phyloP scores from a whole-genome alignment of 1,139 yeast genomes.

The Lodderomyces beijingensis region DNA sequence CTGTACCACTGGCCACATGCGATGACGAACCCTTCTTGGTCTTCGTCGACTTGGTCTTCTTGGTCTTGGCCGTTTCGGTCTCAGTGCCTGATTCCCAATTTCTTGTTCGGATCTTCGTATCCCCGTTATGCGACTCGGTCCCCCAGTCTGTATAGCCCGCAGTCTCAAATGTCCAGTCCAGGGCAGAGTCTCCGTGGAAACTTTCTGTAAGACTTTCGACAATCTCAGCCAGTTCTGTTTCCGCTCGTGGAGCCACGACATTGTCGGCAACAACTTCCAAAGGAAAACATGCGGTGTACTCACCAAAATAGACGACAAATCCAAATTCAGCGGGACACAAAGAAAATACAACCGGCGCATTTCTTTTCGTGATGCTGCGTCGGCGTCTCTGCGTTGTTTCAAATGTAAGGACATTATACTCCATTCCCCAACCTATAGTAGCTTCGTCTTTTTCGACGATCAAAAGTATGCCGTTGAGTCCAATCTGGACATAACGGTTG shows the following conservation, averaged over 20 bases:
- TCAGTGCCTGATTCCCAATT: too few relatives aligned
- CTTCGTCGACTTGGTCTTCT: too few relatives aligned
- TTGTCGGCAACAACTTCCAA: conserved; percentile 6
- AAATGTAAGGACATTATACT: conserved; percentile 23
- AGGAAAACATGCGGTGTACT: conserved; percentile 10
- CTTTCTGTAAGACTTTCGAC: too few relatives aligned
- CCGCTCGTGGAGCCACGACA: background rate
- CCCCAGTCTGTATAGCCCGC: too few relatives aligned
- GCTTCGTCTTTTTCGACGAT: conserved; percentile 16
- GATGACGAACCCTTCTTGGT: too few relatives aligned
- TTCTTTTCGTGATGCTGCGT: conserved; percentile 21
- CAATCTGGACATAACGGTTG: conserved; percentile 4
- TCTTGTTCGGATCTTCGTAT: too few relatives aligned
- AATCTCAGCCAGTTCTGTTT: too few relatives aligned
- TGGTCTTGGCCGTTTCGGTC: too few relatives aligned
- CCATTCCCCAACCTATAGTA: conserved; percentile 26
- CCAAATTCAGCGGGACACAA: conserved; percentile 17
- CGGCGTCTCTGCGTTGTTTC: conserved; percentile 15
- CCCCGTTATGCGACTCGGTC: too few relatives aligned
- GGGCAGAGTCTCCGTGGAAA: too few relatives aligned
- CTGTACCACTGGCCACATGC: too few relatives aligned
- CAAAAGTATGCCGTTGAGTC: conserved; percentile 2
- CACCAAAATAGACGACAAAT: conserved; percentile 14
- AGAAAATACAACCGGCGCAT: conserved; percentile 6
- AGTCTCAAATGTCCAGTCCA: too few relatives aligned